These are phyloP conservation scores for Prasinococcaceae sp. DNA, from an alignment of 139 green algal species.

Conservation along the genomic window DNA sequence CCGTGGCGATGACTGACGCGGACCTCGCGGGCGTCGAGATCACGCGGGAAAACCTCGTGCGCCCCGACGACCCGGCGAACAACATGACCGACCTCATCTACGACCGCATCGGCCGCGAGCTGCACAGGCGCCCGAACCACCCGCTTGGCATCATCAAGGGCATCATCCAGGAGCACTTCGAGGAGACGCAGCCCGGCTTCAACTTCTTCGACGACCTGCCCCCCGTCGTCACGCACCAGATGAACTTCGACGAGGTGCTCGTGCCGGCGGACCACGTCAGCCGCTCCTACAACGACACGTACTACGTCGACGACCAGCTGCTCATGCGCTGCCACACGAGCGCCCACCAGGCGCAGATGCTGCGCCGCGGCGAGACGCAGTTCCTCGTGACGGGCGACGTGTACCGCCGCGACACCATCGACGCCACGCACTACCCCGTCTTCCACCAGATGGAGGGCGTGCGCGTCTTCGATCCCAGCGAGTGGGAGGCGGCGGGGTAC, in stretches of 20 bases:
- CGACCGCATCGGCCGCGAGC: constrained; percentile 76
- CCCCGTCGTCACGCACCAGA: constrained; percentile 55
- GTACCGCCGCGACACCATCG: constrained; percentile 88
- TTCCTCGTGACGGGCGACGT: constrained; percentile 96
- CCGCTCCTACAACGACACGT: constrained; percentile 89
- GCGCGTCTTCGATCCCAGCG: constrained; percentile 36
- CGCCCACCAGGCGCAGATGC: constrained; percentile 55
- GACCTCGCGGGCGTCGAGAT: no score
- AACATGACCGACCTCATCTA: constrained; percentile 95
- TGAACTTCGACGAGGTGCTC: constrained; percentile 64
- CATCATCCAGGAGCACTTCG: constrained; percentile 93
- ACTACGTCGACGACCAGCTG: constrained; percentile 76
- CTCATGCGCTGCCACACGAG: constrained; percentile 75
- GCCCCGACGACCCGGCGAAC: constrained; percentile 56
- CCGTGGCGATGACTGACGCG: no score
- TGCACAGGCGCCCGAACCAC: constrained; percentile 68
- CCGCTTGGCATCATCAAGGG: constrained; percentile 90
- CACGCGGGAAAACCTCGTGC: constrained; percentile 25
- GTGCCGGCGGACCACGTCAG: constrained; percentile 80
- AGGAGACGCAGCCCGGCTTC: constrained; percentile 51
- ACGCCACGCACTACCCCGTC: constrained; percentile 97
- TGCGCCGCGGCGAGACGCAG: constrained; percentile 49
- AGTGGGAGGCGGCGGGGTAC: constrained; percentile 48
- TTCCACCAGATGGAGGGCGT: constrained; percentile 98
- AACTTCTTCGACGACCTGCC: constrained; percentile 75